These are phyloP conservation scores for Cercis canadensis DNA, from an alignment of 306 rosid species.

Conservation along the genomic window DNA sequence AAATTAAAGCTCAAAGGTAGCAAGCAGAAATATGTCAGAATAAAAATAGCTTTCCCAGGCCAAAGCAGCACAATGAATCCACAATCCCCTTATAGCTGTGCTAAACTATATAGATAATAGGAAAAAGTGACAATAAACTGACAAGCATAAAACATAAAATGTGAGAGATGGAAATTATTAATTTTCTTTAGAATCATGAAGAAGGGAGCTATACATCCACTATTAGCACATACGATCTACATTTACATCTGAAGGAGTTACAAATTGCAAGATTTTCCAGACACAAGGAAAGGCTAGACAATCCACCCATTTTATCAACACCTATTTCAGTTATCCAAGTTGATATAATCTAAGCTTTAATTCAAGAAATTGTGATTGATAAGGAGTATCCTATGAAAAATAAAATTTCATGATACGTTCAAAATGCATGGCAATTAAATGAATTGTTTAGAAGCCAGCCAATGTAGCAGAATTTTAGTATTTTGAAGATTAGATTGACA, in stretches of 20 bases:
- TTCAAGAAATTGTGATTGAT: slow-evolving; percentile 11
- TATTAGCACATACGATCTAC: background rate
- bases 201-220: background rate
- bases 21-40: slow-evolving; percentile 29
- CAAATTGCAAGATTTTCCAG: slow-evolving; percentile 1
- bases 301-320: slow-evolving; percentile 17
- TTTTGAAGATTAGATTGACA: slow-evolving; percentile 5
- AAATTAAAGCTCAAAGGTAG: too few relatives aligned
- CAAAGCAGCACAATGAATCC: slow-evolving; percentile 14
- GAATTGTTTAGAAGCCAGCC: slow-evolving; percentile 22
- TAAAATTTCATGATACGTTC: slow-evolving; percentile 6
- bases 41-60: too few relatives aligned
- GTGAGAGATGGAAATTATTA: background rate
- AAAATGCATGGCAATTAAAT: slow-evolving; percentile 5
- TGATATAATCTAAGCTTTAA: slow-evolving; percentile 4
- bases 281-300: slow-evolving; percentile 19
- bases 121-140: background rate
- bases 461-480: slow-evolving; percentile 24
- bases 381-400: background rate
- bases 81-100: background rate
- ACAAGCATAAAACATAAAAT: background rate
- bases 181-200: slow-evolving; percentile 4
- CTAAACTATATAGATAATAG: background rate
- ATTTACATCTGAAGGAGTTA: background rate
- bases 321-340: slow-evolving; percentile 12